phyloP scores from a whole-genome alignment of 352 stramenopile genomes.

The Pythium rishiriense region DNA sequence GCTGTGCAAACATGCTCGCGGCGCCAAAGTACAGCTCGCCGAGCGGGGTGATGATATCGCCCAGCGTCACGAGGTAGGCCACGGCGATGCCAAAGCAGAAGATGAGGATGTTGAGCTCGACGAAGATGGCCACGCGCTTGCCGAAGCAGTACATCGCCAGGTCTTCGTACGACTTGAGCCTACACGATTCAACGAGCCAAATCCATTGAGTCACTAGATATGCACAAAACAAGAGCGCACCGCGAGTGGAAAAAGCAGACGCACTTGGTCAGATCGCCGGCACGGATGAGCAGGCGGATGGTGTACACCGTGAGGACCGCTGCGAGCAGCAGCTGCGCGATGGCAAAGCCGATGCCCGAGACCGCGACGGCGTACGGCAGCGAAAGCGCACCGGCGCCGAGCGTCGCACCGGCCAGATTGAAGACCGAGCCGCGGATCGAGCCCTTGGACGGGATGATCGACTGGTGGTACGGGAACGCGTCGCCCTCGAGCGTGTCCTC shows the following conservation, averaged over 20 bases:
- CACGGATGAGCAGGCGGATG: constrained; percentile 79
- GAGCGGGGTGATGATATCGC: constrained; percentile 79
- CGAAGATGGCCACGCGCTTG: constrained; percentile 80
- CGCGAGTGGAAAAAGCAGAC: constrained; percentile 14
- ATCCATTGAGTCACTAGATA: too few relatives aligned
- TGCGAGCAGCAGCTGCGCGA: constrained; percentile 68
- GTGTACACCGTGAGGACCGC: constrained; percentile 79
- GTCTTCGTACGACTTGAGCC: constrained; percentile 86
- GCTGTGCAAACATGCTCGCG: constrained; percentile 57
- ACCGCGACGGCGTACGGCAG: constrained; percentile 81
- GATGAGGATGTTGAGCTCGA: constrained; percentile 83
- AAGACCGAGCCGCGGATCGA: constrained; percentile 86
- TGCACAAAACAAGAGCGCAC: too few relatives aligned
- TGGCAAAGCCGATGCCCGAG: constrained; percentile 74
- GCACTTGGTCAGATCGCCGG: constrained; percentile 78
- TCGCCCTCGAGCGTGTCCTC: constrained; percentile 55
- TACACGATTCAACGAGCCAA: constrained; percentile 17
- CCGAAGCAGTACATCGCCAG: constrained; percentile 83
- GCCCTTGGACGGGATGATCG: constrained; percentile 76
- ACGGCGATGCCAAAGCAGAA: constrained; percentile 88
- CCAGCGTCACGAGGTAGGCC: constrained; percentile 81
- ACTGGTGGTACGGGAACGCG: constrained; percentile 76
- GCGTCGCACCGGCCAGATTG: constrained; percentile 79
- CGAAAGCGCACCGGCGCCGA: constrained; percentile 75
- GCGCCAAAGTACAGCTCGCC: constrained; percentile 71